Conservation (phyloP, 2,329 filamentous ascomycete genomes). For the Hypoxylon sp. region DNA sequence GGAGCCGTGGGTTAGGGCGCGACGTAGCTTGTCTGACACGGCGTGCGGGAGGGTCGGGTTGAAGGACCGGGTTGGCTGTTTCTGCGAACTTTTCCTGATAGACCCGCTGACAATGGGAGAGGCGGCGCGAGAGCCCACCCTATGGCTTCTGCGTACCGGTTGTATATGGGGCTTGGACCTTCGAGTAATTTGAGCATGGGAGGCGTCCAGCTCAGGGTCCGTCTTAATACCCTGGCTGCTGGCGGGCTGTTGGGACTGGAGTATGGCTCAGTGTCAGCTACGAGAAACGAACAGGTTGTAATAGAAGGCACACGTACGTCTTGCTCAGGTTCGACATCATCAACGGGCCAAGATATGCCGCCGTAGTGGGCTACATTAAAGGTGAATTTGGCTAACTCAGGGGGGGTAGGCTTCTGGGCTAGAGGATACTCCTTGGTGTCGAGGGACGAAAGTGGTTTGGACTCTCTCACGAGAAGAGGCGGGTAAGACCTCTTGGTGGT, state of each 20-base stretch:
- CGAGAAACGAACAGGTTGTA: conserved; percentile 4
- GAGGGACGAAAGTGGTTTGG: conserved; percentile 77
- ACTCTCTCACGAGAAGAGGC: conserved; percentile 83
- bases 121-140: conserved; percentile 53
- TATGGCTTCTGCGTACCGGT: conserved; percentile 53
- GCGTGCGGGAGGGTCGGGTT: conserved; percentile 51
- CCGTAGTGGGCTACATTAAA: conserved; percentile 78
- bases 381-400: conserved; percentile 81
- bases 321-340: conserved; percentile 45
- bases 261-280: conserved; percentile 41
- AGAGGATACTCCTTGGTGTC: conserved; percentile 93
- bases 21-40: conserved; percentile 59
- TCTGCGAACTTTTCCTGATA: conserved; percentile 53
- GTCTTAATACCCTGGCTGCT: conserved; percentile 52
- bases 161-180: conserved; percentile 50
- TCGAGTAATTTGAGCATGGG: conserved; percentile 50
- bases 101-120: conserved; percentile 55
- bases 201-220: conserved; percentile 54
- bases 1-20: conserved; percentile 54
- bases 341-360: conserved; percentile 56
- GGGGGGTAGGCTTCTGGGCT: conserved; percentile 84
- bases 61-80: conserved; percentile 49
- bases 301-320: conserved; percentile 43
- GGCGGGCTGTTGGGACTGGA: conserved; percentile 48
- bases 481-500: conserved; percentile 89